Percentiles rank a stretch among this genome's conserved stretches.
Conservation (phyloP, 177 flowering plant genomes). For the Tripterygium wilfordii region DNA sequence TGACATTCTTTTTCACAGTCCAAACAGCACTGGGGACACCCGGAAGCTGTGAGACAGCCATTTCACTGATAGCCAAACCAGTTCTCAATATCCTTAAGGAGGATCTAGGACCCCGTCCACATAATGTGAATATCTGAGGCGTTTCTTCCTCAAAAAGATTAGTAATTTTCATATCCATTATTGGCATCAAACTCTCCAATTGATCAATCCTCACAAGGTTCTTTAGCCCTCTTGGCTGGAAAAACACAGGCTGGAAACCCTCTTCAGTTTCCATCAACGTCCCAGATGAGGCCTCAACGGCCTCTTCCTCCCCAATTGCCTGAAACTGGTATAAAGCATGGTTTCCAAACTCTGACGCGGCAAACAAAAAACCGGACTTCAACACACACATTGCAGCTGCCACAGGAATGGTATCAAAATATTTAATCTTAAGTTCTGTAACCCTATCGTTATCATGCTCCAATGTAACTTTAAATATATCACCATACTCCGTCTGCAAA, state of each 20-base stretch:
- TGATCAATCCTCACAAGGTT: constrained; percentile 93
- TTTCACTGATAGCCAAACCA: constrained; percentile 95
- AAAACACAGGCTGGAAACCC: constrained; percentile 97
- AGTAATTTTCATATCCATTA: constrained; percentile 89
- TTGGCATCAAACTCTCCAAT: constrained; percentile 94
- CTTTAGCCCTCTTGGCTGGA: constrained; percentile 88
- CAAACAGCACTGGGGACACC: constrained; percentile 98
- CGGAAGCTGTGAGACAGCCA: constrained; percentile 98
- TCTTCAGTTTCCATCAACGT: constrained; percentile 94
- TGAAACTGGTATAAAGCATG: constrained; percentile 94
- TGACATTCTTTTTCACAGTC: constrained; percentile 95
- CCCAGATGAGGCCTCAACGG: constrained; percentile 89
- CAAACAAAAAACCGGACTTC: constrained; percentile 88
- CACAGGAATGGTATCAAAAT: constrained; percentile 93
- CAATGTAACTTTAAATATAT: constrained; percentile 87
- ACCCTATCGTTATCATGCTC: constrained; percentile 73
- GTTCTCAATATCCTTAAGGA: constrained; percentile 85
- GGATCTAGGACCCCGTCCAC: constrained; percentile 98
- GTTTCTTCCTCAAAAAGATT: constrained; percentile 97
- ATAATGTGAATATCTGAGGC: constrained; percentile 87
- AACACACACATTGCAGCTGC: constrained; percentile 81
- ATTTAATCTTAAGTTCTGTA: constrained; percentile 83
- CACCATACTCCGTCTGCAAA: constrained; percentile 96
- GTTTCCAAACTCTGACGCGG: constrained; percentile 98
- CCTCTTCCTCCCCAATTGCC: constrained; percentile 89